Evolutionary conservation across 2,329 filamentous ascomycete species (phyloP), one percentile per base, ranked within the genome.

Genomic region (Chaetomium sp.): DNA sequence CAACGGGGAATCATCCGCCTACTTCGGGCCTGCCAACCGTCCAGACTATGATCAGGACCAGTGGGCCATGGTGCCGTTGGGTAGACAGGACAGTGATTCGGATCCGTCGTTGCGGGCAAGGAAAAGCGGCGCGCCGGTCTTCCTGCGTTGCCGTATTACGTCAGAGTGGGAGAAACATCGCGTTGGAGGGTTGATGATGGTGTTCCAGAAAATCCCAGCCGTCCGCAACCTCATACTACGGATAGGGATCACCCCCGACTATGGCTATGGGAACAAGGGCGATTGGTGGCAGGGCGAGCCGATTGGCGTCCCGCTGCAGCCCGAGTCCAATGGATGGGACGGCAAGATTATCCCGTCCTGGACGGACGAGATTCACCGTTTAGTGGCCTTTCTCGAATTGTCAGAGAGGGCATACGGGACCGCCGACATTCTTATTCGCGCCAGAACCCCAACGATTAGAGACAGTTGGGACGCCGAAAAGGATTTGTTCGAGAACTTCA

Each of bases 261-360:
- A 69, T 1, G 74, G 70, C 37, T 86, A 85, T 59, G 81, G 82
- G 1, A 73, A 78, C 60, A 74, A 80, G 59, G 70, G 70, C 10
- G 76, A 81, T 57, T 86, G 83, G 83, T 86, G 83, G 83, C 78
- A 75, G 59, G 82, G 83, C 3, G 72, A 76, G 47, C 66, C 72
- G 7, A 84, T 85, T 40, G 60, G 74, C 4, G 69, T 68, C 36
- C 69, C 71, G 2, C 70, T 74, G 8, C 64, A 69, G 12, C 62
- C 65, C 66, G 50, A 60, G 61, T 12, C 67, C 61, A 68, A 40
- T 7, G 48, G 36, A 9, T 58, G 51, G 49, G 19, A 10, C 5
- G 43, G 43, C 34, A 69, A 67, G 48, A 67, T 43, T 11, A 14
- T 19, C 33, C 74, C 10, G 67, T 73, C 14, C 72, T 81, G 56